Conservation (phyloP, 2,329 filamentous ascomycete species). For the Ilyonectria sp. region DNA sequence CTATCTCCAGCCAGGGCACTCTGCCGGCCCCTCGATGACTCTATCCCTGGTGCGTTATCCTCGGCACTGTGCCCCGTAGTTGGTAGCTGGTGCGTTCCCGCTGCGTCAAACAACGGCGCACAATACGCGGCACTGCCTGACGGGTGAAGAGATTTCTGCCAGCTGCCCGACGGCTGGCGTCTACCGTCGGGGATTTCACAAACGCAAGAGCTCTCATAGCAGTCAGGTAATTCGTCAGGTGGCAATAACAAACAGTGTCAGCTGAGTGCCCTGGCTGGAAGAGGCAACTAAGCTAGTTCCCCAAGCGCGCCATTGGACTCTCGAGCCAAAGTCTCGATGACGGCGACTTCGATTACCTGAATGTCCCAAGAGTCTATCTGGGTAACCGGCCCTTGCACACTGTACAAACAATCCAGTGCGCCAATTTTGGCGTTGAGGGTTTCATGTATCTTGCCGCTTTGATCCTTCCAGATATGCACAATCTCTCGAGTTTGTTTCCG, state of each 20-base stretch:
- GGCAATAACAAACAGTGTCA: constrained; percentile 10
- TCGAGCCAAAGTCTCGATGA: neutral
- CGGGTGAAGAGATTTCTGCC: constrained; percentile 5
- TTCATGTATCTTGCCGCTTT: neutral
- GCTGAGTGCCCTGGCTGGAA: neutral
- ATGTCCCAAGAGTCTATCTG: neutral
- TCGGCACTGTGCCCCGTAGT: neutral
- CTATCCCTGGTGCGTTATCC: neutral
- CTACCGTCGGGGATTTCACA: neutral
- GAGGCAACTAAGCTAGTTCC: neutral
- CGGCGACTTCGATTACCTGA: neutral
- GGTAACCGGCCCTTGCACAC: neutral
- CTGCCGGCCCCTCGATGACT: neutral
- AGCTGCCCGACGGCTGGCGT: neutral
- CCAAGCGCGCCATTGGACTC: constrained; percentile 5
- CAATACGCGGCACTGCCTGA: neutral
- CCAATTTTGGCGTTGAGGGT: neutral
- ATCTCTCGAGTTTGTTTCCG: neutral
- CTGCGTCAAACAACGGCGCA: neutral
- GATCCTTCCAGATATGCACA: neutral
- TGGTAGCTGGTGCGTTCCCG: neutral
- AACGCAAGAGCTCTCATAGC: neutral
- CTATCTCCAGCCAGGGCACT: neutral
- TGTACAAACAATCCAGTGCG: neutral
- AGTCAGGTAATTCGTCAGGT: constrained; percentile 1